Evolutionary conservation across 2,329 filamentous ascomycete genomes (phyloP).

Genomic region (Pseudogymnoascus sp.): DNA sequence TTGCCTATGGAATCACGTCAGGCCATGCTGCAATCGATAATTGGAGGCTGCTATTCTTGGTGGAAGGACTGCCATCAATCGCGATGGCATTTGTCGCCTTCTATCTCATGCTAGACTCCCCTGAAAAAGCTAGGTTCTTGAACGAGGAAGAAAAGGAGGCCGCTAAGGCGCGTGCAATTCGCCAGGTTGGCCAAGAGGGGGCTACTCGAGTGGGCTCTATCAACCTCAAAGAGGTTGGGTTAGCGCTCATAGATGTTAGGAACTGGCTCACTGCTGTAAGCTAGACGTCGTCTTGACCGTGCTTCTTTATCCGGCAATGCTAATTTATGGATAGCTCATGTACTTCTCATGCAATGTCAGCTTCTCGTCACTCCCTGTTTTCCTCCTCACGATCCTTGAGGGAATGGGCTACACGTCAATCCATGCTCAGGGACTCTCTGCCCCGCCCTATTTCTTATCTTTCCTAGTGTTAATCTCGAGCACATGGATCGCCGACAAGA

Average conservation of each 20-base stretch:
- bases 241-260: slow-evolving; percentile 39
- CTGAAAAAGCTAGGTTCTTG: slow-evolving; percentile 42
- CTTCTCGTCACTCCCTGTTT: slow-evolving; percentile 56
- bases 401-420: slow-evolving; percentile 61
- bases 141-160: slow-evolving; percentile 36
- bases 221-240: slow-evolving; percentile 37
- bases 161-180: slow-evolving; percentile 43
- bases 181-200: slow-evolving; percentile 42
- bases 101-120: slow-evolving; percentile 44
- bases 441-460: slow-evolving; percentile 60
- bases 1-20: slow-evolving; percentile 60
- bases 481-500: slow-evolving; percentile 56
- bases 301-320: background rate
- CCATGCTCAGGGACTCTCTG: slow-evolving; percentile 62
- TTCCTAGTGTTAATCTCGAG: slow-evolving; percentile 53
- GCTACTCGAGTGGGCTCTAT: slow-evolving; percentile 39
- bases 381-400: slow-evolving; percentile 52
- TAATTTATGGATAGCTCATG: slow-evolving; percentile 33
- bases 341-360: slow-evolving; percentile 56
- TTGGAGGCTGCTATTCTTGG: slow-evolving; percentile 58
- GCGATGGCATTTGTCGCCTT: slow-evolving; percentile 45
- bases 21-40: slow-evolving; percentile 45
- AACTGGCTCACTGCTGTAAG: slow-evolving; percentile 39
- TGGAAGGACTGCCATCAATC: slow-evolving; percentile 55
- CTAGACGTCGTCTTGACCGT: slow-evolving; percentile 10